These are phyloP conservation scores for Blastobotrys mokoenaii DNA, from an alignment of 805 yeast species.

Conservation along the genomic window DNA sequence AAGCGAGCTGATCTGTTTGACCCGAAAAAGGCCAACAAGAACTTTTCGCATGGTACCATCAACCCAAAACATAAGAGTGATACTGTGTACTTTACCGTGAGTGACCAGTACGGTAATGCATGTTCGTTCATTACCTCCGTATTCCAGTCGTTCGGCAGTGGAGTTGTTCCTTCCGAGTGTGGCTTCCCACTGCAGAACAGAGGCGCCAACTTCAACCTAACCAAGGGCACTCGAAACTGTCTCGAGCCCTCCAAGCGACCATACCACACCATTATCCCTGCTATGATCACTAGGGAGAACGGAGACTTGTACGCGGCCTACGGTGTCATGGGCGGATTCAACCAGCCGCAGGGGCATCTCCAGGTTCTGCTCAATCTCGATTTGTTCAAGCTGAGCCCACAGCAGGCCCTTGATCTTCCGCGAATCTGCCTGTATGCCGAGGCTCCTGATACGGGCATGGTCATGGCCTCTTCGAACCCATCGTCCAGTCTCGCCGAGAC, in stretches of 20 bases:
- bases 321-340: constrained; percentile 83
- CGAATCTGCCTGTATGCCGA: constrained; percentile 53
- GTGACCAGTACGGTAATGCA: constrained; percentile 67
- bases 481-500: constrained; percentile 47
- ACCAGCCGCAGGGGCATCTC: constrained; percentile 80
- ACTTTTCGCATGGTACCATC: constrained; percentile 40
- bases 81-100: constrained; percentile 59
- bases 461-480: constrained; percentile 63
- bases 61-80: constrained; percentile 53
- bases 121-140: constrained; percentile 75
- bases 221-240: constrained; percentile 48
- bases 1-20: constrained; percentile 42
- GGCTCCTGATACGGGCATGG: constrained; percentile 44
- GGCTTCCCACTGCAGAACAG: constrained; percentile 73
- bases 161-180: constrained; percentile 46
- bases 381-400: constrained; percentile 58
- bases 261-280: constrained; percentile 79
- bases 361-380: constrained; percentile 64
- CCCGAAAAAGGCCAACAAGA: constrained; percentile 32
- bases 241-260: constrained; percentile 65
- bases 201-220: constrained; percentile 65
- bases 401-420: constrained; percentile 68
- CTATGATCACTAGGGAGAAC: constrained; percentile 49
- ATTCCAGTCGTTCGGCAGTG: constrained; percentile 61
- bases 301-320: constrained; percentile 51